phyloP scores from a whole-genome alignment of 2,329 filamentous ascomycete species.

The Amauroascus verrucosus region DNA sequence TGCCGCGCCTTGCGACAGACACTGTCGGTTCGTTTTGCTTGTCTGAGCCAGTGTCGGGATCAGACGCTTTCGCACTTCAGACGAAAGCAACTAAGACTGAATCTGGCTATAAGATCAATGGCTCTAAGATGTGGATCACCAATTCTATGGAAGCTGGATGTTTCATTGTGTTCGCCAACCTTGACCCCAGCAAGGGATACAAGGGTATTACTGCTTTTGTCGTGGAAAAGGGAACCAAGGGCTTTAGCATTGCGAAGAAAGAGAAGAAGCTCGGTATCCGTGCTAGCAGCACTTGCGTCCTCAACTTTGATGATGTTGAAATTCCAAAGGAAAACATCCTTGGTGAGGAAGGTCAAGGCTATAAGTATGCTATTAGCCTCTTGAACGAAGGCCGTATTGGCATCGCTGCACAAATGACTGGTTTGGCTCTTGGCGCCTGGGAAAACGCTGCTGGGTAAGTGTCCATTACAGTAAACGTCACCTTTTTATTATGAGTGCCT shows the following conservation, averaged over 20 bases:
- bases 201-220: slow-evolving; percentile 95
- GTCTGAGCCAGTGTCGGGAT: slow-evolving; percentile 84
- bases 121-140: slow-evolving; percentile 99
- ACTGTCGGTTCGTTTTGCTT: slow-evolving; percentile 88
- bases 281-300: slow-evolving; percentile 89
- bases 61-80: slow-evolving; percentile 88
- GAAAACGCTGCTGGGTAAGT: slow-evolving; percentile 75
- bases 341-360: slow-evolving; percentile 79
- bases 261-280: slow-evolving; percentile 99
- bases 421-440: slow-evolving; percentile 84
- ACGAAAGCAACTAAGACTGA: slow-evolving; percentile 80
- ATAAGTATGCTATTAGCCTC: slow-evolving; percentile 93
- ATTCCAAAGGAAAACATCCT: slow-evolving; percentile 81
- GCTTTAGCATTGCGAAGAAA: slow-evolving; percentile 96
- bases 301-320: slow-evolving; percentile 95
- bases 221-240: slow-evolving; percentile 77
- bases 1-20: slow-evolving; percentile 80
- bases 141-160: slow-evolving; percentile 88
- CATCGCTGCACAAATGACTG: slow-evolving; percentile 94
- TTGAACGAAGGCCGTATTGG: slow-evolving; percentile 96
- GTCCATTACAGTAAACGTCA: background rate
- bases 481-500: background rate
- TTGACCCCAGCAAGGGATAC: slow-evolving; percentile 86
- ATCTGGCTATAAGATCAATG: slow-evolving; percentile 75
- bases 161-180: slow-evolving; percentile 97